A percentile compares a stretch with the other conserved stretches of the same genome.
These are phyloP conservation scores for Colletotrichum camelliae DNA, from an alignment of 2,329 filamentous ascomycete species.

Conservation along the genomic window DNA sequence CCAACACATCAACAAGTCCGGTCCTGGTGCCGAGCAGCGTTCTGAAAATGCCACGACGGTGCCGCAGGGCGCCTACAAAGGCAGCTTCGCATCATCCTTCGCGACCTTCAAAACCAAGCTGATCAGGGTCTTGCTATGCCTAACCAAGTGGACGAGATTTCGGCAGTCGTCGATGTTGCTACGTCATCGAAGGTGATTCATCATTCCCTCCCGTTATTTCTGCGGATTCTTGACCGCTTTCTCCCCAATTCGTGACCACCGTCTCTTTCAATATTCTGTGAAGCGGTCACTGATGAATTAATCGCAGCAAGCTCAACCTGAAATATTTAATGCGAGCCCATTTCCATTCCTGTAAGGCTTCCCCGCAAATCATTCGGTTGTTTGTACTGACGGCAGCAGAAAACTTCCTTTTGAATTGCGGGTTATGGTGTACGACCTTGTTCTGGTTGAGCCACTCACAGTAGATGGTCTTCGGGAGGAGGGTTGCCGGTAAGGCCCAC, in stretches of 20 bases:
- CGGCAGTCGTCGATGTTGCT: no score
- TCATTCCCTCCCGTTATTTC: rapidly evolving
- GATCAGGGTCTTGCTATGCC: no score
- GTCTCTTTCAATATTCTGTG: rapidly evolving
- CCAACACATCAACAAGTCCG: background rate
- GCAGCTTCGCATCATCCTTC: rapidly evolving
- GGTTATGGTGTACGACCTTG: background rate
- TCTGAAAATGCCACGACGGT: background rate
- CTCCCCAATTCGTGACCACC: rapidly evolving
- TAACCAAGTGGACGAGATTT: no score
- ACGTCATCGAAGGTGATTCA: background rate
- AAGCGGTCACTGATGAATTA: background rate
- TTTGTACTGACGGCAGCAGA: background rate
- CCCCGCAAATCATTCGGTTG: background rate
- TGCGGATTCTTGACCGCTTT: rapidly evolving
- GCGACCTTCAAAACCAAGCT: background rate
- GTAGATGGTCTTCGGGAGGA: background rate
- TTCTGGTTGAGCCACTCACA: background rate
- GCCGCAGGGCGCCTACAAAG: background rate
- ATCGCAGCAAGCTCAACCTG: background rate
- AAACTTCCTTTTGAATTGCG: background rate
- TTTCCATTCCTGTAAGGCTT: background rate
- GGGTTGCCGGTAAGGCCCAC: background rate
- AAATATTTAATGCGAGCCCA: rapidly evolving
- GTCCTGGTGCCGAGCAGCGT: background rate